These are phyloP conservation scores for Boletus sp. DNA, from an alignment of 768 basidiomycete genomes.

Conservation along the genomic window DNA sequence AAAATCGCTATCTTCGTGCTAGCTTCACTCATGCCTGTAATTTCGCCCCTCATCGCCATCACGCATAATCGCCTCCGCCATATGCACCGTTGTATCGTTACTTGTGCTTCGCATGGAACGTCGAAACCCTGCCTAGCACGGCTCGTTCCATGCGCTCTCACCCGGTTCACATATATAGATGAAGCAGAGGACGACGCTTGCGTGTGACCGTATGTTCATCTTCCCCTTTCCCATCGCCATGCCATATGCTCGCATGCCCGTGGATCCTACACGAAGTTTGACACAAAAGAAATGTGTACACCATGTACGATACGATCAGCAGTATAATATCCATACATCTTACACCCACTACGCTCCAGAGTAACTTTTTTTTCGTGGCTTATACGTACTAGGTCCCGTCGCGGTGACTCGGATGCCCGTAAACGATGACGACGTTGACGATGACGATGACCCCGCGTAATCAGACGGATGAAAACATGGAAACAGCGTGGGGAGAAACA, in stretches of 20 bases:
- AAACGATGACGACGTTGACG: conserved; percentile 5
- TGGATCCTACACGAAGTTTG: conserved; percentile 13
- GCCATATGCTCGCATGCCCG: conserved; percentile 18
- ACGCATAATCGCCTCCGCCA: conserved; percentile 12
- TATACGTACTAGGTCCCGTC: conserved; percentile 1
- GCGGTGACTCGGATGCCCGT: background rate
- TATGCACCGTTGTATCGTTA: conserved; percentile 10
- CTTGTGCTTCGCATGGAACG: conserved; percentile 5
- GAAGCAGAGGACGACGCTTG: conserved; percentile 18
- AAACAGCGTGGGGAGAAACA: conserved; percentile 9
- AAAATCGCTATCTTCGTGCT: conserved; percentile 18
- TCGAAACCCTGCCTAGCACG: background rate
- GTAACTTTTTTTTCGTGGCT: conserved; percentile 2
- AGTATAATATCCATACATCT: conserved; percentile 24
- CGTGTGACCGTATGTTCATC: conserved; percentile 19
- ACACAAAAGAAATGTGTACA: conserved; percentile 22
- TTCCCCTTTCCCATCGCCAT: conserved; percentile 17
- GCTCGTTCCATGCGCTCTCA: conserved; percentile 5
- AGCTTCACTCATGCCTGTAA: conserved; percentile 18
- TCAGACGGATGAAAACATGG: background rate
- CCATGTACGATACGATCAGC: conserved; percentile 27
- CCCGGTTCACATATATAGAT: conserved; percentile 20
- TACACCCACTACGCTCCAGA: conserved; percentile 2
- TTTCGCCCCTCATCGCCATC: conserved; percentile 9
- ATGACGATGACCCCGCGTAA: background rate